phyloP scores from a whole-genome alignment of 2,329 filamentous ascomycete species.

The Tympanopsis confertula region DNA sequence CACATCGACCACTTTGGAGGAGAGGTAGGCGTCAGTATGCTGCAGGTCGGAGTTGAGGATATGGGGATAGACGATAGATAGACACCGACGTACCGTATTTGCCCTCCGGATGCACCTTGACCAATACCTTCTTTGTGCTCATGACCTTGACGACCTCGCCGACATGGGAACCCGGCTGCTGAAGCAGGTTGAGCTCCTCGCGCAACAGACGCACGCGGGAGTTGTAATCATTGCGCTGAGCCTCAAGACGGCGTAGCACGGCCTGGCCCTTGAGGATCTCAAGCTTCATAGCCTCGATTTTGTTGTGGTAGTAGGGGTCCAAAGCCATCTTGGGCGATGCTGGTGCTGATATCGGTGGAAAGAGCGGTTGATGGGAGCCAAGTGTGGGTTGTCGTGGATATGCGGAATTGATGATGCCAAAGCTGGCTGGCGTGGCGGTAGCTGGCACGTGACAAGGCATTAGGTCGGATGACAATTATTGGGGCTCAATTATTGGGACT shows the following conservation, averaged over 20 bases:
- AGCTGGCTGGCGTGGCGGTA: too few species aligned
- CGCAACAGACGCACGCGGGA: constrained; percentile 86
- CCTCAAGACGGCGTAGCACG: constrained; percentile 84
- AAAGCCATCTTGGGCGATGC: constrained; percentile 93
- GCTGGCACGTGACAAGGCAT: too few species aligned
- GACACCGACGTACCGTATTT: constrained; percentile 73
- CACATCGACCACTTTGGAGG: constrained; percentile 72
- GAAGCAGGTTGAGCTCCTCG: constrained; percentile 88
- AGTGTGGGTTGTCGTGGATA: too few species aligned
- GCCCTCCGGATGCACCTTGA: constrained; percentile 97
- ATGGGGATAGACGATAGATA: background rate
- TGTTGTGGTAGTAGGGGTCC: constrained; percentile 98
- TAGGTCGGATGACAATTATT: too few species aligned
- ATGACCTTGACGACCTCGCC: constrained; percentile 99
- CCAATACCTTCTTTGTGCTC: constrained; percentile 97
- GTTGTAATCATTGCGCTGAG: constrained; percentile 98
- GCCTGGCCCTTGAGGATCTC: constrained; percentile 99
- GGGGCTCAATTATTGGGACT: too few species aligned
- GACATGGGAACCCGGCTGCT: constrained; percentile 95
- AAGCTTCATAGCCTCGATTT: constrained; percentile 99
- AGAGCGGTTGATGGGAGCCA: too few species aligned
- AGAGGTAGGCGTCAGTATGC: background rate
- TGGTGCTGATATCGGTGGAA: too few species aligned
- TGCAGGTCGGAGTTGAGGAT: constrained; percentile 6
- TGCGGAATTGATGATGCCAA: too few species aligned